These are phyloP conservation scores for Magnusiomyces magnusii DNA, from an alignment of 1,139 yeast species.

Conservation along the genomic window DNA sequence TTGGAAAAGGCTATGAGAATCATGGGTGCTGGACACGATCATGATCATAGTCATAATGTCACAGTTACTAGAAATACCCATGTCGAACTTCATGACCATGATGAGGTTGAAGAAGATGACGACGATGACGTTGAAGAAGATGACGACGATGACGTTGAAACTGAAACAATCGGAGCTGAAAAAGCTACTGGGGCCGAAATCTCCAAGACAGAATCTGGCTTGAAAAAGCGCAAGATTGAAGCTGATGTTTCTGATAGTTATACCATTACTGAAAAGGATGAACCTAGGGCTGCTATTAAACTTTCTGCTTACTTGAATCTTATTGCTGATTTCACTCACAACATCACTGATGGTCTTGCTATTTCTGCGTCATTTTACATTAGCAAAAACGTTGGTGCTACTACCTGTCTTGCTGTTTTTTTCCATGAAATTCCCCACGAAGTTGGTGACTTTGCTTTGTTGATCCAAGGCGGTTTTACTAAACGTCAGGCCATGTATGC, in stretches of 20 bases:
- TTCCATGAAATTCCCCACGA: constrained; percentile 73
- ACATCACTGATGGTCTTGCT: constrained; percentile 64
- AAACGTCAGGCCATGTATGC: constrained; percentile 55
- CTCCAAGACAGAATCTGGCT: constrained; percentile 8
- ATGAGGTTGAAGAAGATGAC: constrained; percentile 20
- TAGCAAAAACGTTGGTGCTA: constrained; percentile 49
- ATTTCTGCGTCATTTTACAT: constrained; percentile 58
- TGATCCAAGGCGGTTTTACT: constrained; percentile 57
- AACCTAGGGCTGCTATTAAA: constrained; percentile 24
- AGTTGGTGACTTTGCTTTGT: constrained; percentile 62
- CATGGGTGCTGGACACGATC: constrained; percentile 36
- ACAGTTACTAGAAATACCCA: constrained; percentile 27
- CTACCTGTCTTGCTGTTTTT: constrained; percentile 57
- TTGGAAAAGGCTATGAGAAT: constrained; percentile 52
- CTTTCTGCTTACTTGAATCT: constrained; percentile 54
- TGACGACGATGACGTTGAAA: not conserved
- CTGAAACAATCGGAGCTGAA: constrained; percentile 23
- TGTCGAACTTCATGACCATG: constrained; percentile 16
- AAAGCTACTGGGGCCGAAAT: constrained; percentile 15
- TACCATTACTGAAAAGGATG: constrained; percentile 8
- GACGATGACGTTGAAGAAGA: constrained; percentile 21
- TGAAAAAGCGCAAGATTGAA: constrained; percentile 10
- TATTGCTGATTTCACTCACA: constrained; percentile 60
- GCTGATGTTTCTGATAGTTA: constrained; percentile 14
- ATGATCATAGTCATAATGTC: constrained; percentile 36